Conservation (phyloP, 1,284 basidiomycete genomes). For the Afroboletus lepidellus region DNA sequence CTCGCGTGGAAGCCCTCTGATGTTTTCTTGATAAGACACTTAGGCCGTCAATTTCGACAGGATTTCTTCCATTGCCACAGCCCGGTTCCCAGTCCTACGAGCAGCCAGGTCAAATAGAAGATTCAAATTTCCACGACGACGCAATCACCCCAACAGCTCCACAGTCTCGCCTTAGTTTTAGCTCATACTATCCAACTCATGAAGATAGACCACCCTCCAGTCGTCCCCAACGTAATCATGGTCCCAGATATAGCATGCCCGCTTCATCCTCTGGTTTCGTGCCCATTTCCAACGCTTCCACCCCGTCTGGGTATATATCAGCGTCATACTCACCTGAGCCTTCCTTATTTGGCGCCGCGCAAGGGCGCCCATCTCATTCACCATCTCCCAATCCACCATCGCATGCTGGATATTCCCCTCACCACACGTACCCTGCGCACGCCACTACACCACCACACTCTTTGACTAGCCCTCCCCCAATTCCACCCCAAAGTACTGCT, state of each 20-base stretch:
- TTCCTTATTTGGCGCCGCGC: slow-evolving; percentile 43
- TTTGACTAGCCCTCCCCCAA: slow-evolving; percentile 9
- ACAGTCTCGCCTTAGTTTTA: slow-evolving; percentile 35
- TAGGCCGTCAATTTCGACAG: slow-evolving; percentile 43
- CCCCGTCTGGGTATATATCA: slow-evolving; percentile 24
- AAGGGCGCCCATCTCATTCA: slow-evolving; percentile 37
- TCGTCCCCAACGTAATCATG: slow-evolving; percentile 42
- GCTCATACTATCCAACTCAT: slow-evolving; percentile 52
- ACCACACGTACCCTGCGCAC: slow-evolving; percentile 37
- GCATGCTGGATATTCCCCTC: slow-evolving; percentile 26
- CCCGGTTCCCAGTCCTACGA: slow-evolving; percentile 33
- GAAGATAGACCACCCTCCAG: slow-evolving; percentile 39
- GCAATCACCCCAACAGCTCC: slow-evolving; percentile 38
- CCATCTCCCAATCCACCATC: slow-evolving; percentile 21
- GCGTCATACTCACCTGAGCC: slow-evolving; percentile 47
- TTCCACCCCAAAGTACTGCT: slow-evolving; percentile 20
- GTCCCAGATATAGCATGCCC: slow-evolving; percentile 67
- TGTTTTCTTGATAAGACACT: slow-evolving; percentile 29
- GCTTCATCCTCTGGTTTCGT: slow-evolving; percentile 68
- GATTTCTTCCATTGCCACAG: slow-evolving; percentile 33
- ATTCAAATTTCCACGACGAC: slow-evolving; percentile 37
- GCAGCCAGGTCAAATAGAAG: slow-evolving; percentile 24
- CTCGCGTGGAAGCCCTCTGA: slow-evolving; percentile 10
- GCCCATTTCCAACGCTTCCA: slow-evolving; percentile 38
- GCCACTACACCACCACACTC: slow-evolving; percentile 9